These are phyloP conservation scores for Emmonsiellopsis sp. DNA, from an alignment of 2,329 filamentous ascomycete genomes.

Conservation along the genomic window DNA sequence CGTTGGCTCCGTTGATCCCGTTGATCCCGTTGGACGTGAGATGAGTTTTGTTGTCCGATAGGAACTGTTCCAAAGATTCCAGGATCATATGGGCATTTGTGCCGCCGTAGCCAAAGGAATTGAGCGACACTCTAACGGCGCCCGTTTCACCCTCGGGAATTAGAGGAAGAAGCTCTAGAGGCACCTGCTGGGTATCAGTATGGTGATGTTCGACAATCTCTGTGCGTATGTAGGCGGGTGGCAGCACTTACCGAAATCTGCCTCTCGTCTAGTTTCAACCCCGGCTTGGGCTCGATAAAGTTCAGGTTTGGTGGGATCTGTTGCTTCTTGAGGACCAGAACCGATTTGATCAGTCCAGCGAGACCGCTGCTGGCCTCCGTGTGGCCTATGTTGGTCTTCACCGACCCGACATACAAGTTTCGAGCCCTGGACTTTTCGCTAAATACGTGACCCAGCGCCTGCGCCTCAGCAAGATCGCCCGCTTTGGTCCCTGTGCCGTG, in stretches of 20 bases:
- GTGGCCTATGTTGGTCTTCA: slow-evolving; percentile 23
- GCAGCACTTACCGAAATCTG: background rate
- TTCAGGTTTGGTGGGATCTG: slow-evolving; percentile 19
- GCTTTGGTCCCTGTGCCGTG: slow-evolving; percentile 74
- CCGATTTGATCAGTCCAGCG: slow-evolving; percentile 19
- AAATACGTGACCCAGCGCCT: background rate
- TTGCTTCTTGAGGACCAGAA: slow-evolving; percentile 16
- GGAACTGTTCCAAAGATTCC: slow-evolving; percentile 1
- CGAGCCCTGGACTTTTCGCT: background rate
- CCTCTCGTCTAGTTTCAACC: slow-evolving; percentile 1
- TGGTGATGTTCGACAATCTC: background rate
- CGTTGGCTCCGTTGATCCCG: background rate
- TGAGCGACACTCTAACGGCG: slow-evolving; percentile 4
- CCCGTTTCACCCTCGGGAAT: background rate
- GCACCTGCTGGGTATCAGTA: background rate
- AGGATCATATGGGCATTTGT: slow-evolving; percentile 7
- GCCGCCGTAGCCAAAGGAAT: slow-evolving; percentile 6
- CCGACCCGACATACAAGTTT: slow-evolving; percentile 10
- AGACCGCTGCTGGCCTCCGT: slow-evolving; percentile 20
- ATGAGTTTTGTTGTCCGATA: background rate
- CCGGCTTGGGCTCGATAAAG: background rate
- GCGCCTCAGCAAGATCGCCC: slow-evolving; percentile 51
- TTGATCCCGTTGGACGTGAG: background rate
- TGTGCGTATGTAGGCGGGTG: background rate
- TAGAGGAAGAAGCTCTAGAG: background rate